These are phyloP conservation scores for Curvularia sp. DNA, from an alignment of 2,329 filamentous ascomycete genomes.

Conservation along the genomic window DNA sequence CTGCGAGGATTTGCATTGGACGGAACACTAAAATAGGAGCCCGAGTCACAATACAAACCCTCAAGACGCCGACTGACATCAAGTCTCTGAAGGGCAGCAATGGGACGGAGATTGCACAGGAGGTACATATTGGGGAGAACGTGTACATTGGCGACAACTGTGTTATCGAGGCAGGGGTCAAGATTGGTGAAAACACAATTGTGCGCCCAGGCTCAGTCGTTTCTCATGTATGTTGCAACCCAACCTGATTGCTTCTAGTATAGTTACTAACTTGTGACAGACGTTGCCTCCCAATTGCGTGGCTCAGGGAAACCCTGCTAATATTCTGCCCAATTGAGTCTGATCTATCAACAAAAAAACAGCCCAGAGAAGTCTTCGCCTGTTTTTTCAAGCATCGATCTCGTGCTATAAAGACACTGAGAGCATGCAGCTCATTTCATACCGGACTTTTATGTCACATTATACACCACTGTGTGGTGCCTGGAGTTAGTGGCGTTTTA, in stretches of 20 bases:
- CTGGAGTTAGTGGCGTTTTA: constrained; percentile 22
- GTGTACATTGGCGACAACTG: constrained; percentile 70
- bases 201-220: constrained; percentile 64
- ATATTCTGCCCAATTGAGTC: constrained; percentile 31
- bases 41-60: constrained; percentile 85
- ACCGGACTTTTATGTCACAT: constrained; percentile 14
- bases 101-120: constrained; percentile 72
- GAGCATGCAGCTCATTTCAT: neutral
- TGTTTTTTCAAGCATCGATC: neutral
- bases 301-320: constrained; percentile 57
- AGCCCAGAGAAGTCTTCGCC: neutral
- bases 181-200: constrained; percentile 61
- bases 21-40: constrained; percentile 74
- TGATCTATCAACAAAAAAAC: constrained; percentile 25
- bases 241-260: neutral
- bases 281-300: constrained; percentile 57
- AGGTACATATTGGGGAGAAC: constrained; percentile 78
- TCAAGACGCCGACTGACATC: constrained; percentile 74
- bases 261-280: constrained; percentile 39
- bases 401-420: neutral
- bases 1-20: constrained; percentile 82
- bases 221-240: constrained; percentile 56
- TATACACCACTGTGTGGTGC: constrained; percentile 19
- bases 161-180: constrained; percentile 65
- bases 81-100: constrained; percentile 76